Percentiles rank a stretch among this genome's conserved stretches.
These are phyloP conservation scores for Lentinula edodes DNA, from an alignment of 768 basidiomycete genomes.

Conservation along the genomic window DNA sequence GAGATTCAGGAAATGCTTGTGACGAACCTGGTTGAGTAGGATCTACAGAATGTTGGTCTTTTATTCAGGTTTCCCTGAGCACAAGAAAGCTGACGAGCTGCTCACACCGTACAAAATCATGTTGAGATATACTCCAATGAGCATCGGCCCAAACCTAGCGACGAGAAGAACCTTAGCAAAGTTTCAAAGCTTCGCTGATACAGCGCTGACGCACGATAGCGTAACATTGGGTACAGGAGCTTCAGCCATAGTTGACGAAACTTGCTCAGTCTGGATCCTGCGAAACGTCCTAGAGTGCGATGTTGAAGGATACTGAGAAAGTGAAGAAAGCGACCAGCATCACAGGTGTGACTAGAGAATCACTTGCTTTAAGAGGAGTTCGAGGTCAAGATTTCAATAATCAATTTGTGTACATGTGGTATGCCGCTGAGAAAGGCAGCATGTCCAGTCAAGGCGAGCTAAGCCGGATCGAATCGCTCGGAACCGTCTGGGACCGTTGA, in stretches of 20 bases:
- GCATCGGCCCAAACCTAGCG: conserved; percentile 3
- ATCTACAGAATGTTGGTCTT: not conserved
- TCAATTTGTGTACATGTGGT: not conserved
- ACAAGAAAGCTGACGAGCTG: not conserved
- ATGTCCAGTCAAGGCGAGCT: not conserved
- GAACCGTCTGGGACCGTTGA: not conserved
- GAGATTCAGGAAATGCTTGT: not conserved
- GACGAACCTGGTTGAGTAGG: not conserved
- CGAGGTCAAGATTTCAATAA: not conserved
- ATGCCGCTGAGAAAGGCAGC: not conserved
- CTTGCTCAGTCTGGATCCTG: not conserved
- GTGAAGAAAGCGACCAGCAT: not conserved
- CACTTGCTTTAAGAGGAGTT: not conserved
- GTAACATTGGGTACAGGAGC: not conserved
- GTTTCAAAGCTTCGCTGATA: not conserved
- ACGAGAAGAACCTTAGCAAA: not conserved
- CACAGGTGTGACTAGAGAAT: not conserved
- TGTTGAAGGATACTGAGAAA: not conserved
- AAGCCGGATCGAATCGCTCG: not conserved
- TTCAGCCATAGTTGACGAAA: not conserved
- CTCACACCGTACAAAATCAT: conserved; percentile 2
- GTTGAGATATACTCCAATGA: conserved; percentile 3
- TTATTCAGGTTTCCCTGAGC: not conserved
- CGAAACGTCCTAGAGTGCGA: not conserved
- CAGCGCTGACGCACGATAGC: not conserved